A percentile compares a stretch with the other conserved stretches of the same genome.
phyloP scores from a whole-genome alignment of 2,329 filamentous ascomycete species.

The Colletotrichum horii region DNA sequence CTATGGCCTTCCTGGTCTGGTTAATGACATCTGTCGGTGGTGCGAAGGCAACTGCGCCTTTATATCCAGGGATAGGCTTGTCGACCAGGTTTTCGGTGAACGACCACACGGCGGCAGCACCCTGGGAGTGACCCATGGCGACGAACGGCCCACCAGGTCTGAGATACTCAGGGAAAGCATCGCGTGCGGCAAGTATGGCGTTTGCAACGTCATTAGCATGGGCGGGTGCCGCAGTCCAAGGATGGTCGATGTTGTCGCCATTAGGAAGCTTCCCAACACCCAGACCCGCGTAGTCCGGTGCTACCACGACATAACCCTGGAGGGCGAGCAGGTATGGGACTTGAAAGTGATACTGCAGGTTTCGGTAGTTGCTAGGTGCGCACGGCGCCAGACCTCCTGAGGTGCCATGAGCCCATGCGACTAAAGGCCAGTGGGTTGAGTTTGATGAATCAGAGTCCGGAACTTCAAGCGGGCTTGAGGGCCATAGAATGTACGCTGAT shows the following conservation, averaged over 20 bases:
- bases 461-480: not conserved
- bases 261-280: not conserved
- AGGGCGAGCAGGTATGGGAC: not conserved
- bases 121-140: not conserved
- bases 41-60: not conserved
- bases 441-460: not conserved
- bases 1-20: not conserved
- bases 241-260: not conserved
- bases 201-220: not conserved
- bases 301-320: not conserved
- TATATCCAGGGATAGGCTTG: rapidly evolving
- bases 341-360: not conserved
- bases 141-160: rapidly evolving
- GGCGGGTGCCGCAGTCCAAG: not conserved
- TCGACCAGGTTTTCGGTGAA: not conserved
- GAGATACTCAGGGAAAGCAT: not conserved
- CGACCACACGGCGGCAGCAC: rapidly evolving
- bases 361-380: not conserved
- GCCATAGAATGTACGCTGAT: not conserved
- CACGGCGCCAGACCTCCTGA: not conserved
- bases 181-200: not conserved
- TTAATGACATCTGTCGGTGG: not conserved
- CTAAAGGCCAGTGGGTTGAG: not conserved
- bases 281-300: not conserved
- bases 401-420: not conserved